Evolutionary conservation across 2,329 filamentous ascomycete genomes (phyloP), one percentile per base, ranked within the genome.

Genomic region (Fusarium xyrophilum): DNA sequence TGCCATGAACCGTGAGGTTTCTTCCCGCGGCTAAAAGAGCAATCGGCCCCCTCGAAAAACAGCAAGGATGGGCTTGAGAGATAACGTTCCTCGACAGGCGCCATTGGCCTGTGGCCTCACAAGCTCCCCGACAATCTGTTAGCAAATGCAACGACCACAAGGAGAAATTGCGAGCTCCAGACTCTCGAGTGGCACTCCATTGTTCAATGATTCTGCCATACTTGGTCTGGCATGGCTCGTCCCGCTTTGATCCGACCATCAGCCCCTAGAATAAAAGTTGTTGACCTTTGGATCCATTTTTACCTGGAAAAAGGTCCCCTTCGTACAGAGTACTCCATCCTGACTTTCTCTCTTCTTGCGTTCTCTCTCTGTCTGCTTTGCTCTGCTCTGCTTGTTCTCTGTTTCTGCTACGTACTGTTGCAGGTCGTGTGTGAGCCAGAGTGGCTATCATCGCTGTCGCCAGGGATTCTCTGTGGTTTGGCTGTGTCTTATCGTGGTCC

Each of bases 161-260:
- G 25, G 44, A 52, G 57, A 62, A 27, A 56, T 48, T 56, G 35
- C 25, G 36, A 56, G 51, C 27, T 56, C 42, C 47, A 53, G 51
- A 48, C 23, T 42, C 28, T 35, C 23, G n/a, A 54, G 32, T 61
- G 15, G 54, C 25, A 60, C 58, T 60, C 58, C 56, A 39, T 43
- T 56, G 19, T 54, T 51, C 35, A 39, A 60, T 51, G 36, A 21
- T 39, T 47, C 32, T 63, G 35, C 50, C 66, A 69, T 52, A 53
- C 63, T 67, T 42, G 57, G 60, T 52, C 63, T 52, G 63, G 42
- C 58, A 60, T 69, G 63, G 63, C 43, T 65, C 38, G 67, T 68
- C 67, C 67, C 67, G 54, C 67, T 69, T 65, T 53, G 63, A 53
- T 67, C 67, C 67, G 67, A 68, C 30, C 44, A 56, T 68, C 67